Conservation (phyloP, 2,329 filamentous ascomycete species). For the Aspergillus tanneri region DNA sequence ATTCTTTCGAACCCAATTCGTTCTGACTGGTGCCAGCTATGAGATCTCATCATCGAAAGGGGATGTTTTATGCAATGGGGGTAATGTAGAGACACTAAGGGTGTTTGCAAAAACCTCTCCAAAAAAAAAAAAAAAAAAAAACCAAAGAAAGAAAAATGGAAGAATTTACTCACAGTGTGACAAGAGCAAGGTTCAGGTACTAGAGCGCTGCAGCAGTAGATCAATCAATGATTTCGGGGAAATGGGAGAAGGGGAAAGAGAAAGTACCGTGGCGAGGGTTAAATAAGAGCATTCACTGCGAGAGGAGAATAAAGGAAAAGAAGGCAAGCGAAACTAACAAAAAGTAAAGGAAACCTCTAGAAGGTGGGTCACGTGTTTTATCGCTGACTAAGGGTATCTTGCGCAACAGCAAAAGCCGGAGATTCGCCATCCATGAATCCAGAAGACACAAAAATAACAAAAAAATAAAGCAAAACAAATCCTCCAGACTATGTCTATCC, state of each 20-base stretch:
- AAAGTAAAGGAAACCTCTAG: slow-evolving; percentile 40
- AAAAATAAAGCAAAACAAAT: slow-evolving; percentile 10
- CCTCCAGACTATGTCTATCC: slow-evolving; percentile 33
- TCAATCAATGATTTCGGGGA: slow-evolving; percentile 1
- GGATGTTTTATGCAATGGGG: slow-evolving; percentile 7
- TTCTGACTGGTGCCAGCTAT: slow-evolving; percentile 67
- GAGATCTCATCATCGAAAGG: slow-evolving; percentile 55
- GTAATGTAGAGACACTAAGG: neutral
- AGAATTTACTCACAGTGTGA: slow-evolving; percentile 12
- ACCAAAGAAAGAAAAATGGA: slow-evolving; percentile 5
- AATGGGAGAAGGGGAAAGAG: slow-evolving; percentile 13
- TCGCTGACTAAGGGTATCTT: neutral
- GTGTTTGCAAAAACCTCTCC: slow-evolving; percentile 5
- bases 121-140: slow-evolving; percentile 1
- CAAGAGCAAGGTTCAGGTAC: slow-evolving; percentile 1
- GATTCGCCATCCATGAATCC: slow-evolving; percentile 10
- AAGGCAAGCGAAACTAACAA: slow-evolving; percentile 10
- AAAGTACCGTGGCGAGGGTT: slow-evolving; percentile 19
- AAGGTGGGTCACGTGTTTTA: slow-evolving; percentile 30
- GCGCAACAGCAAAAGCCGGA: neutral
- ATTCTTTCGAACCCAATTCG: slow-evolving; percentile 58
- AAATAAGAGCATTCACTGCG: slow-evolving; percentile 14
- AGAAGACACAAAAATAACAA: slow-evolving; percentile 22
- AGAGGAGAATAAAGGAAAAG: slow-evolving; percentile 18
- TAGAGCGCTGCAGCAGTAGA: slow-evolving; percentile 5